Evolutionary conservation across 768 basidiomycete genomes (phyloP), one percentile per base, ranked within the genome.

Genomic region (Mrakia blollopis): DNA sequence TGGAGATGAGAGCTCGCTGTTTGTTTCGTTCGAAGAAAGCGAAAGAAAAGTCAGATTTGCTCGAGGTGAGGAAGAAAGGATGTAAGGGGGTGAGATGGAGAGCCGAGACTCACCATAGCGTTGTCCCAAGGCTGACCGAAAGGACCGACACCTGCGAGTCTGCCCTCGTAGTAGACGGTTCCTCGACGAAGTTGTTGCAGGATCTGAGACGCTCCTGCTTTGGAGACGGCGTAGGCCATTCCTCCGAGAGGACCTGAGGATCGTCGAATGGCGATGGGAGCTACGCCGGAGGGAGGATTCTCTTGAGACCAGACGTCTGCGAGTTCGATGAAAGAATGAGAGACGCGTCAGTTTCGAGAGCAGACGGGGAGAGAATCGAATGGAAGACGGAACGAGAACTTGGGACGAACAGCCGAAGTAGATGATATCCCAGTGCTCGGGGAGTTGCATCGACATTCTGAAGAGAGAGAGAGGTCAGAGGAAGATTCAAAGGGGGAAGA

Each of bases 201-300:
- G n/a, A 39, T 39, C 35, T 68, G 16, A 6, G 25, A 10, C 35
- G 65, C 65, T 21, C 65, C 65, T 11, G 35, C 39, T 39, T 68
- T 68, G 21, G 65, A 68, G 39, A 68, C 65, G 65, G 65, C 65
- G 65, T 68, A 68, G 37, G 65, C 65, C 65, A 68, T 68, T 21
- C 35, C 39, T 0, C 65, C 65, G 1, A 68, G 39, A 7, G 65
- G 65, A n/a, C 35, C 32, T 2, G 65, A 68, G 21, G 65, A 68
- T 1, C 39, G 35, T 13, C 65, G 65, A 39, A 68, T 68, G 65
- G 65, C 65, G 37, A 41, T 68, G 10, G 65, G 65, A 5, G 65
- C 65, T 14, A 7, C 14, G 35, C 65, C 65, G 1, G 35, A 13
- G 37, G 65, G 35, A 9, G 35, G 35, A 23, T 21, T n/a, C 37